phyloP scores from a whole-genome alignment of 352 stramenopile genomes.

The Globisporangium cystogenes region DNA sequence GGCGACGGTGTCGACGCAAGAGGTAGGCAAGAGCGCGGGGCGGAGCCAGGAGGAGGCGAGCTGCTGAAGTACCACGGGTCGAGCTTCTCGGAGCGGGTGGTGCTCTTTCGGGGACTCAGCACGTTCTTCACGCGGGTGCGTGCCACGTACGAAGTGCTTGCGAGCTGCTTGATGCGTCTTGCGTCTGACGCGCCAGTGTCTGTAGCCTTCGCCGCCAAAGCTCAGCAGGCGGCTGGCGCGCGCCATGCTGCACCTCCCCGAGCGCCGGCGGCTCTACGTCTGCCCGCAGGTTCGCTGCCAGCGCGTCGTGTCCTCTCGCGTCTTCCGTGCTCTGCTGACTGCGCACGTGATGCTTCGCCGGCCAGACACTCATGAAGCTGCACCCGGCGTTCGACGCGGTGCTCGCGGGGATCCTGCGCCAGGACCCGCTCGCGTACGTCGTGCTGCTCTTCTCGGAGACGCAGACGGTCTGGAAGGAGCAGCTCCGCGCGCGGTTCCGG shows the following conservation, averaged over 20 bases:
- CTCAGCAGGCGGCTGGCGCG: slow-evolving; percentile 21
- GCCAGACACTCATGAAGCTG: slow-evolving; percentile 65
- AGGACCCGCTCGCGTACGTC: slow-evolving; percentile 29
- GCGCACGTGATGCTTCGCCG: background rate
- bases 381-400: slow-evolving; percentile 45
- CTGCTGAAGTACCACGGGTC: slow-evolving; percentile 20
- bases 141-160: too few relatives aligned
- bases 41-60: background rate
- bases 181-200: background rate
- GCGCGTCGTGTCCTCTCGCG: too few relatives aligned
- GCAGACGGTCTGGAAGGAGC: slow-evolving; percentile 49
- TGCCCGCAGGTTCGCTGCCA: slow-evolving; percentile 39
- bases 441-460: slow-evolving; percentile 41
- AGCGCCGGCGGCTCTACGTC: slow-evolving; percentile 39
- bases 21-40: background rate
- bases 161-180: too few relatives aligned
- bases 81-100: slow-evolving; percentile 61
- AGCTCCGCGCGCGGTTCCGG: slow-evolving; percentile 34
- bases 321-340: background rate
- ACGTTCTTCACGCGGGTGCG: slow-evolving; percentile 40
- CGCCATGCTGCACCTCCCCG: slow-evolving; percentile 31
- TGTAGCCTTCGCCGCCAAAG: slow-evolving; percentile 11
- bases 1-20: slow-evolving; percentile 12
- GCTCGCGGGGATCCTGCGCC: slow-evolving; percentile 29
- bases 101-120: slow-evolving; percentile 59